These are phyloP conservation scores for Hanseniaspora singularis DNA, from an alignment of 805 yeast genomes.

Conservation along the genomic window DNA sequence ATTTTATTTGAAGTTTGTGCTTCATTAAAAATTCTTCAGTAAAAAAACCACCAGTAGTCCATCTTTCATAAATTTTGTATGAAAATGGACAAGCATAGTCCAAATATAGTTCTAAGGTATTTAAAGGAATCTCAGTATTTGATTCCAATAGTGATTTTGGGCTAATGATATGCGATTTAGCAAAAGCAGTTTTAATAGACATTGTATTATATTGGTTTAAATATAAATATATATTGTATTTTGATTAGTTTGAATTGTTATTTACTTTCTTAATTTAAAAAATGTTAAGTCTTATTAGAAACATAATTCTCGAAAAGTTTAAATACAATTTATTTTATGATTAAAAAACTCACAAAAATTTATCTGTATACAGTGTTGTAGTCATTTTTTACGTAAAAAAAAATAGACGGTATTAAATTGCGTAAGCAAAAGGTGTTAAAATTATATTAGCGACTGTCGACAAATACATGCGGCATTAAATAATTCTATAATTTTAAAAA, in stretches of 20 bases:
- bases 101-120: slow-evolving; percentile 49
- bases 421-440: no score
- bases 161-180: slow-evolving; percentile 9
- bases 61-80: slow-evolving; percentile 47
- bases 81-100: slow-evolving; percentile 74
- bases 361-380: no score
- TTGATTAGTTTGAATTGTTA: background rate
- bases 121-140: slow-evolving; percentile 15
- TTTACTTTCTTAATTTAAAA: background rate
- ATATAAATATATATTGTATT: no score
- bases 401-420: no score
- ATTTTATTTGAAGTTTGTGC: slow-evolving; percentile 45
- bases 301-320: background rate
- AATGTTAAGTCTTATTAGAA: no score
- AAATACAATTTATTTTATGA: no score
- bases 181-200: slow-evolving; percentile 14
- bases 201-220: slow-evolving; percentile 7
- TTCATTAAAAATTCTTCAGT: slow-evolving; percentile 35
- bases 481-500: no score
- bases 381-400: no score
- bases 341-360: no score
- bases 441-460: no score
- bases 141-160: slow-evolving; percentile 1
- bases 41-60: slow-evolving; percentile 45
- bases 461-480: no score